These are phyloP conservation scores for Alternaria rosae DNA, from an alignment of 2,329 filamentous ascomycete genomes.

Conservation along the genomic window DNA sequence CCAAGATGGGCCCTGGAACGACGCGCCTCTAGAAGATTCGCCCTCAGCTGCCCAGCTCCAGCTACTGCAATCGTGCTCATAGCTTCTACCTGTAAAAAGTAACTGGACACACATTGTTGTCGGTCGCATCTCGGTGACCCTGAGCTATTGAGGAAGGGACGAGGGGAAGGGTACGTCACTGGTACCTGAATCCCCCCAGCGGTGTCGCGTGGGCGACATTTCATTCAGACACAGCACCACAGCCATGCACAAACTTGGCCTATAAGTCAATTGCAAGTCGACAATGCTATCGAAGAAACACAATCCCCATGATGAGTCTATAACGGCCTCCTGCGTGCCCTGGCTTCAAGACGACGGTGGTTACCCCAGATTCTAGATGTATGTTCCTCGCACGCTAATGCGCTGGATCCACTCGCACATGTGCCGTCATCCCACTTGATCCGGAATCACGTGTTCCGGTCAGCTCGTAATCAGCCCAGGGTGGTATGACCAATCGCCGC, in stretches of 20 bases:
- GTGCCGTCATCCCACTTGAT: constrained; percentile 3
- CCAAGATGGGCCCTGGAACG: constrained; percentile 4
- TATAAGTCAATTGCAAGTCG: neutral
- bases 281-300: neutral
- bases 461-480: constrained; percentile 1
- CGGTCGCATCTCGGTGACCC: constrained; percentile 12
- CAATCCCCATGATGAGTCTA: neutral
- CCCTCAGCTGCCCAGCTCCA: constrained; percentile 3
- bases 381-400: constrained; percentile 10
- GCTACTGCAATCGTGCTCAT: constrained; percentile 5
- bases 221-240: neutral
- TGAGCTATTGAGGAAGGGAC: constrained; percentile 7
- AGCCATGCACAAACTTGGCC: neutral
- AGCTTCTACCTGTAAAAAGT: neutral
- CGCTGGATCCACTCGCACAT: constrained; percentile 4
- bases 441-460: constrained; percentile 10
- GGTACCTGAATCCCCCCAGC: constrained; percentile 20
- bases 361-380: constrained; percentile 19
- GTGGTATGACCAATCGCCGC: constrained; percentile 22
- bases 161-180: constrained; percentile 18
- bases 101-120: constrained; percentile 3
- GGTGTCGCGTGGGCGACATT: constrained; percentile 10
- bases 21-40: constrained; percentile 20
- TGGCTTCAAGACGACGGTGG: neutral
- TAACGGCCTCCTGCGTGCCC: neutral